These are phyloP conservation scores for Tulasnella sp. DNA, from an alignment of 768 basidiomycete species.

Conservation along the genomic window DNA sequence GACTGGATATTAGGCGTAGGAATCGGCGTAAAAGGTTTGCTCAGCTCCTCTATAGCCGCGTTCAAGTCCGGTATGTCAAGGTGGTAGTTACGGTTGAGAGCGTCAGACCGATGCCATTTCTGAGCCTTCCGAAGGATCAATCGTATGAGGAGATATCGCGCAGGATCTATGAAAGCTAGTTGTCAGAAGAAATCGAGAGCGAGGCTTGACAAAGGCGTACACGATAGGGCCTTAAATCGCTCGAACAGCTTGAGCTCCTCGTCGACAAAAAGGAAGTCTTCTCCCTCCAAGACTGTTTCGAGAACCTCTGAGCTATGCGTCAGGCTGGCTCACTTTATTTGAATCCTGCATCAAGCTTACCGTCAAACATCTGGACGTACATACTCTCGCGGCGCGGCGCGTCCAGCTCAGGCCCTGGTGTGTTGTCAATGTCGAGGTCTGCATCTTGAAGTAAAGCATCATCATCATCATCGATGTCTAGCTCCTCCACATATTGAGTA, in stretches of 20 bases:
- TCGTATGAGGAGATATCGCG: conserved; percentile 51
- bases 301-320: conserved; percentile 40
- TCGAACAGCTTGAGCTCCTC: conserved; percentile 37
- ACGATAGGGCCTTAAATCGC: conserved; percentile 35
- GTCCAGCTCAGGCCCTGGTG: neutral
- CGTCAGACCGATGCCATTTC: conserved; percentile 38
- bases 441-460: neutral
- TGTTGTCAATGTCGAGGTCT: neutral
- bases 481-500: neutral
- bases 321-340: neutral
- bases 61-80: conserved; percentile 29
- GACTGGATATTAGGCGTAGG: too few relatives aligned
- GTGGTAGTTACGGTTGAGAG: conserved; percentile 33
- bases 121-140: conserved; percentile 48
- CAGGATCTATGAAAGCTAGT: conserved; percentile 11
- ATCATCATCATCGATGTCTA: neutral
- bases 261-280: conserved; percentile 40
- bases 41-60: conserved; percentile 36
- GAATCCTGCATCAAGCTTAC: neutral
- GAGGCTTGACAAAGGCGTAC: too few relatives aligned
- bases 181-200: neutral
- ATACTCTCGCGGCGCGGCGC: conserved; percentile 13
- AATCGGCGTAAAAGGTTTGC: conserved; percentile 17
- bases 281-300: conserved; percentile 36
- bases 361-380: conserved; percentile 12